These are phyloP conservation scores for Blepharisma stoltei DNA, from an alignment of 73 alveolate genomes.

Conservation along the genomic window DNA sequence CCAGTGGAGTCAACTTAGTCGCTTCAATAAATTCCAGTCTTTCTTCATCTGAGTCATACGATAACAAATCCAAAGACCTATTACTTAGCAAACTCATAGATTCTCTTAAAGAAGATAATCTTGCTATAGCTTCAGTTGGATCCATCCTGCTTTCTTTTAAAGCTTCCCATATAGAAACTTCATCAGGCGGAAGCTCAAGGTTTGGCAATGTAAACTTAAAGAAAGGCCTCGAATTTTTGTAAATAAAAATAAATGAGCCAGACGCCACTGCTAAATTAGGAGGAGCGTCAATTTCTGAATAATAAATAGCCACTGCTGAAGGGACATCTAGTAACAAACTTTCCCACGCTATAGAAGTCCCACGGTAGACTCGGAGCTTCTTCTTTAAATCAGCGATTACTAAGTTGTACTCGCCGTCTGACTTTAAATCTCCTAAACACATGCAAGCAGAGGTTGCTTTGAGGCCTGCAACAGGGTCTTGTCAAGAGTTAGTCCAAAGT, in stretches of 20 bases:
- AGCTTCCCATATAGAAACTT: conserved; percentile 63
- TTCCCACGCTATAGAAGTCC: conserved; percentile 61
- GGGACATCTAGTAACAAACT: conserved; percentile 55
- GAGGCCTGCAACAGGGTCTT: conserved; percentile 73
- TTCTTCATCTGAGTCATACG: conserved; percentile 58
- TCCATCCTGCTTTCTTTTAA: conserved; percentile 32
- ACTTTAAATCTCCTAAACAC: conserved; percentile 59
- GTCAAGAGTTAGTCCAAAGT: conserved; percentile 70
- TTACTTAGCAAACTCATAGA: conserved; percentile 50
- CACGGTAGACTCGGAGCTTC: conserved; percentile 56
- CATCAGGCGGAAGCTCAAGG: conserved; percentile 64
- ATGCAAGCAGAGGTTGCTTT: conserved; percentile 45
- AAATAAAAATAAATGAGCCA: conserved; percentile 71
- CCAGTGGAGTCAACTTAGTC: neutral
- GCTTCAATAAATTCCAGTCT: conserved; percentile 40
- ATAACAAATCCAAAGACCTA: conserved; percentile 70
- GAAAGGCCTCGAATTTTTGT: conserved; percentile 64
- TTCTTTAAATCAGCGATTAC: conserved; percentile 54
- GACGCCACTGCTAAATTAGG: conserved; percentile 89
- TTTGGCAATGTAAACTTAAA: conserved; percentile 80
- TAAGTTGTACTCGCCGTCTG: conserved; percentile 67
- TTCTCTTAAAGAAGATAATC: conserved; percentile 56
- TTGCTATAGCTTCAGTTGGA: conserved; percentile 45
- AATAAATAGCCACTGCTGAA: conserved; percentile 55
- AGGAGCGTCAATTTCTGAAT: conserved; percentile 41